These are phyloP conservation scores for Coprinellus aureogranulatus DNA, from an alignment of 768 basidiomycete genomes.

Conservation along the genomic window DNA sequence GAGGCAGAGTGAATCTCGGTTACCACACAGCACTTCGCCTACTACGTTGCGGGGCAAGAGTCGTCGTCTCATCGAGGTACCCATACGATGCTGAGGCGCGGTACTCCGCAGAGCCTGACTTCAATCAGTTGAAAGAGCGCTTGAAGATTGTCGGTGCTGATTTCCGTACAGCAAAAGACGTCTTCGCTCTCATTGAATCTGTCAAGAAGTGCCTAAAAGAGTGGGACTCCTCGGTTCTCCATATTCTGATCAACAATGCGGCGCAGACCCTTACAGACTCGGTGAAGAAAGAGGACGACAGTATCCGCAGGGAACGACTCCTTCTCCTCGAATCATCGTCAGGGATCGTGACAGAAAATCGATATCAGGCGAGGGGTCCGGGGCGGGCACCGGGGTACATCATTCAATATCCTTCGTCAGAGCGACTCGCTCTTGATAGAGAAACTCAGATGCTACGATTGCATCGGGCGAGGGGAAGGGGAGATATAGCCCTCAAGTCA, in stretches of 20 bases:
- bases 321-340: slow-evolving; percentile 9
- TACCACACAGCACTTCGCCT: slow-evolving; percentile 30
- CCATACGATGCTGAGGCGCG: slow-evolving; percentile 30
- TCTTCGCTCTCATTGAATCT: slow-evolving; percentile 26
- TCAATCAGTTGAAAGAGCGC: slow-evolving; percentile 21
- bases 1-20: slow-evolving; percentile 33
- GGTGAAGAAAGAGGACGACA: slow-evolving; percentile 23
- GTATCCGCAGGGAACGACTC: slow-evolving; percentile 21
- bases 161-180: slow-evolving; percentile 32
- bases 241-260: slow-evolving; percentile 35
- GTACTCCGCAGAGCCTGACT: slow-evolving; percentile 27
- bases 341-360: not conserved
- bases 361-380: slow-evolving; percentile 5
- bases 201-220: slow-evolving; percentile 21
- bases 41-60: slow-evolving; percentile 28
- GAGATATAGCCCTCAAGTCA: slow-evolving; percentile 14
- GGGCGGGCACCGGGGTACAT: slow-evolving; percentile 5
- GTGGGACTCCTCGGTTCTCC: slow-evolving; percentile 15
- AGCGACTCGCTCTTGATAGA: slow-evolving; percentile 1
- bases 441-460: not conserved
- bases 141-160: slow-evolving; percentile 32
- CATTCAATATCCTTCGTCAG: not conserved
- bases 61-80: slow-evolving; percentile 30
- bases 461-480: not conserved
- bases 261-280: slow-evolving; percentile 35